phyloP scores from a whole-genome alignment of 2,329 filamentous ascomycete species.

The Aspergillus fijiensis region DNA sequence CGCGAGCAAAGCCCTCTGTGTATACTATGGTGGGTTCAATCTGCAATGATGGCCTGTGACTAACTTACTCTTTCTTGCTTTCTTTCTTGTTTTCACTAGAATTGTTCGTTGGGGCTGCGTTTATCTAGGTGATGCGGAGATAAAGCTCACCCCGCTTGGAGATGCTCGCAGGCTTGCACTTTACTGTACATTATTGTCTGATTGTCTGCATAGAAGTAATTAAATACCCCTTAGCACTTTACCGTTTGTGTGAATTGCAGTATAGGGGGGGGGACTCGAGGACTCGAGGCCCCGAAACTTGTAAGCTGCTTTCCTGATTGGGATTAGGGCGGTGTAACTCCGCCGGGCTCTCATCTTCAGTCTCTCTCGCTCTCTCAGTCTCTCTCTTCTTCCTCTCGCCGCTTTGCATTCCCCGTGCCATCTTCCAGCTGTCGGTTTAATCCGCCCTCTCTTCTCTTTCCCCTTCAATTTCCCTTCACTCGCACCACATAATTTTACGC shows the following conservation, averaged over 20 bases:
- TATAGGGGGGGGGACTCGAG: no score
- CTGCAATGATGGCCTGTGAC: conserved; percentile 26
- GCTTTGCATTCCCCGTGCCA: neutral
- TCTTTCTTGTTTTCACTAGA: neutral
- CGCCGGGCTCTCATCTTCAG: conserved; percentile 1
- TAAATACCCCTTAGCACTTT: neutral
- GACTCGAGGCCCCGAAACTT: neutral
- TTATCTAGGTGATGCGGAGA: neutral
- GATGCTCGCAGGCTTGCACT: neutral
- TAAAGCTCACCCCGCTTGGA: no score
- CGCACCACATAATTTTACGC: neutral
- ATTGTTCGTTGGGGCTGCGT: neutral
- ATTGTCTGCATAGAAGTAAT: neutral
- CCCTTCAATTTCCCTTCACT: neutral
- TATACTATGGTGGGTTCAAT: conserved; percentile 57
- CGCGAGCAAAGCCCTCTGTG: conserved; percentile 73
- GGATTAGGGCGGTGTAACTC: conserved; percentile 23
- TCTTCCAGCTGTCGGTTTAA: neutral
- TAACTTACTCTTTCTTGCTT: neutral
- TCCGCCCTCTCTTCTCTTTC: neutral
- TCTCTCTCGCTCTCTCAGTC: no score
- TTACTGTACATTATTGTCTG: neutral
- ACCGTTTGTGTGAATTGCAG: neutral
- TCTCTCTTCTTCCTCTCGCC: neutral
- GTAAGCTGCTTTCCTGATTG: conserved; percentile 27